phyloP scores from a whole-genome alignment of 768 basidiomycete species.

The Leccinellum albellum region DNA sequence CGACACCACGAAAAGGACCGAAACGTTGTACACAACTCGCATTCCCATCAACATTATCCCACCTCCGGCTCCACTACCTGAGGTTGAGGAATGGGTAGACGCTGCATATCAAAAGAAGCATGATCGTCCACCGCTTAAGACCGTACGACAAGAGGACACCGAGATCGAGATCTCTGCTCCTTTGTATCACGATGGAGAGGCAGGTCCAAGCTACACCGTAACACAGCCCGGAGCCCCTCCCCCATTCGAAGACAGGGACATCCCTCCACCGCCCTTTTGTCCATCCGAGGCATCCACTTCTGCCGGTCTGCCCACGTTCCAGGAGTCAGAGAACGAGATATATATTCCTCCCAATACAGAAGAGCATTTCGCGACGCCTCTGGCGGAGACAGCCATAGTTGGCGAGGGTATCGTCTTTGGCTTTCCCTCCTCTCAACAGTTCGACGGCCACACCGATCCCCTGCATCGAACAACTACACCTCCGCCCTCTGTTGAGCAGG shows the following conservation, averaged over 20 bases:
- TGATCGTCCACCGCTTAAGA: conserved; percentile 71
- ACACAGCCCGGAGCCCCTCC: conserved; percentile 66
- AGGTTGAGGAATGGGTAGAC: conserved; percentile 69
- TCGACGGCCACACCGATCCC: conserved; percentile 76
- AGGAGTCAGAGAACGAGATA: conserved; percentile 76
- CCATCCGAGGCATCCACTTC: conserved; percentile 60
- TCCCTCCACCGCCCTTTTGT: conserved; percentile 64
- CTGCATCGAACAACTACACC: conserved; percentile 62
- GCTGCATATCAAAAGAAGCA: conserved; percentile 85
- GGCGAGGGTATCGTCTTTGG: conserved; percentile 83
- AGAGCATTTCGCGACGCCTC: conserved; percentile 35
- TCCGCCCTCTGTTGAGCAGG: conserved; percentile 75
- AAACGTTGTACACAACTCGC: conserved; percentile 57
- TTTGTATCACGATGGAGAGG: conserved; percentile 65
- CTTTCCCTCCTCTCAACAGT: conserved; percentile 66
- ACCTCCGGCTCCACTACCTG: conserved; percentile 73
- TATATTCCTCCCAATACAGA: conserved; percentile 48
- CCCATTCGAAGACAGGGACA: conserved; percentile 80
- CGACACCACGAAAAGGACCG: conserved; percentile 62
- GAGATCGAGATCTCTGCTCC: conserved; percentile 61
- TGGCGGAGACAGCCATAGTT: conserved; percentile 38
- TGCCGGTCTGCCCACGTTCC: conserved; percentile 62
- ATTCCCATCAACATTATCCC: conserved; percentile 74
- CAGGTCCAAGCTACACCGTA: conserved; percentile 75
- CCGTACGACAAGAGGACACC: conserved; percentile 63